Evolutionary conservation across 2,329 filamentous ascomycete genomes (phyloP), one percentile per base, ranked within the genome.

Genomic region (Hymenoscyphus linearis): DNA sequence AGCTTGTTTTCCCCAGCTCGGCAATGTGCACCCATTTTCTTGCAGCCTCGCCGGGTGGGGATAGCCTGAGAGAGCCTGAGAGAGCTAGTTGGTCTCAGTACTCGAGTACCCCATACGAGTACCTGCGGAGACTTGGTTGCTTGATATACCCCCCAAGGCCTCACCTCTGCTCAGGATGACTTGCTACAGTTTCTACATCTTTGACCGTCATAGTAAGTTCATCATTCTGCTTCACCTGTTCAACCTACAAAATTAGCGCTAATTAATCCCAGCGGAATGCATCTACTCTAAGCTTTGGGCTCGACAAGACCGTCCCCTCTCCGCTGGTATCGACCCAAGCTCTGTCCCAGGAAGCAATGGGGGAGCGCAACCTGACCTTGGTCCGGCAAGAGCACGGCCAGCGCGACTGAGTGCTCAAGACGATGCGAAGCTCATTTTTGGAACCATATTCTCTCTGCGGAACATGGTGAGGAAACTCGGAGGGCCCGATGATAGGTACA

Each of bases 161-260:
- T 27, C 52, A 25, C 50, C 50, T 59, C 54, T 9, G 4, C 27
- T 35, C 60, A 79, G 69, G 73, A 98, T 99, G 95, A 87, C 89
- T 64, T 90, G 98, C 76, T 98, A 96, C 79, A 93, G 92, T 63
- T 96, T 99, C 78, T 96, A 96, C 82, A 97, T 99, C 74, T 99
- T 99, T 75, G 95, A 99, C 79, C 89, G 95, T 67, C 95, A 99
- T 78, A 96, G 95, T 97, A 5, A 22, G 54, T 37, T 53, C 44
- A 36, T 27, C 37, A 44, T 55, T 52, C 47, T 27, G 44, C 35
- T 22, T 37, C 31, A 52, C 26, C 5, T 22, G 13, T n/a, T n/a
- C n/a, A n/a, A n/a, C 60, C 59, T 55, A 58, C 63, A 66, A 60
- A 59, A 18, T 57, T 59, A 64, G 57, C 22, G 44, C 44, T 50